Evolutionary conservation across 345 rosid species (phyloP).

Genomic region (Syzygium grande): DNA sequence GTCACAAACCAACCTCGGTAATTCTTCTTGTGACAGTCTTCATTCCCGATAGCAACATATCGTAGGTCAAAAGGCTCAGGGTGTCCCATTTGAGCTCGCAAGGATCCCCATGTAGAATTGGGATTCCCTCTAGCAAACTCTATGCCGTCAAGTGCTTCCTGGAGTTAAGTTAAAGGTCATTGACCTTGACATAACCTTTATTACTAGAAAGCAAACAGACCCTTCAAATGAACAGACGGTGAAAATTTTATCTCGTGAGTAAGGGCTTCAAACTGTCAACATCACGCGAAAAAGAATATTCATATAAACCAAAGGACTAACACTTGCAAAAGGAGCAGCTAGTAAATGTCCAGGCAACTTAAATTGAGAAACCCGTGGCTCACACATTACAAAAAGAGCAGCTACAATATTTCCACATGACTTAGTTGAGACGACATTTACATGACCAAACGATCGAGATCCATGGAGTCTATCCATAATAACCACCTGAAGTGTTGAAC

Average conservation of each 20-base stretch:
- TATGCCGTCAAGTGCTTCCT: conserved; percentile 95
- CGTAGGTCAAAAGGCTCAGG: conserved; percentile 81
- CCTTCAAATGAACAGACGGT: background rate
- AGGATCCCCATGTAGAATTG: conserved; percentile 75
- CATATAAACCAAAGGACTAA: background rate
- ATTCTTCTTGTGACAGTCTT: conserved; percentile 78
- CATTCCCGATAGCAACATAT: conserved; percentile 90
- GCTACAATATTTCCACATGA: background rate
- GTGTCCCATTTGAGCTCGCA: conserved; percentile 91
- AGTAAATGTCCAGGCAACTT: background rate
- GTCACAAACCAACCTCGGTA: conserved; percentile 46
- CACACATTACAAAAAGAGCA: background rate
- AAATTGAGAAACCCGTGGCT: background rate
- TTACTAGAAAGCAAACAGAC: background rate
- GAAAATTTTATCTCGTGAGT: background rate
- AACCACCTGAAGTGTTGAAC: background rate
- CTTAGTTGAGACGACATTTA: background rate
- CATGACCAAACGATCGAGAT: background rate
- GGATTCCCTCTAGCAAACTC: conserved; percentile 81
- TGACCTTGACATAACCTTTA: background rate
- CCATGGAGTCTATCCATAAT: background rate
- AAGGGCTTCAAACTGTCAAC: background rate
- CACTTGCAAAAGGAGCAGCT: background rate
- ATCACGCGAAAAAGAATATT: background rate
- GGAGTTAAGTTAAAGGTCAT: conserved; percentile 9